Conservation (phyloP, 306 rosid species). For the Vigna angularis region DNA sequence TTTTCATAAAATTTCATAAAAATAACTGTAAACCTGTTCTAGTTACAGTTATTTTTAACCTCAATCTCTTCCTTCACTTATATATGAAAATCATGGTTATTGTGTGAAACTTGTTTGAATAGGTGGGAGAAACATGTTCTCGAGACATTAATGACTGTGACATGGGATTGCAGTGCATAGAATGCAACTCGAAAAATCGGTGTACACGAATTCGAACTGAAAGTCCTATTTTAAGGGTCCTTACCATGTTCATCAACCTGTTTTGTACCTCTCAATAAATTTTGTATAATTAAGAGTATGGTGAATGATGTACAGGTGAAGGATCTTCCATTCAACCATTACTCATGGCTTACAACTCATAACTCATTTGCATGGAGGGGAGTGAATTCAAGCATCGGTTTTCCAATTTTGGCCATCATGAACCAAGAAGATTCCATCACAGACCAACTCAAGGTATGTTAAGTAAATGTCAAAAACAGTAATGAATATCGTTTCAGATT, state of each 20-base stretch:
- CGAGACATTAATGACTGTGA: constrained; percentile 47
- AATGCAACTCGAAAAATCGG: constrained; percentile 42
- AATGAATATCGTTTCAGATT: not conserved
- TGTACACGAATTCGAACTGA: constrained; percentile 45
- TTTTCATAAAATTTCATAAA: too few relatives aligned
- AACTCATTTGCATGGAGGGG: constrained; percentile 38
- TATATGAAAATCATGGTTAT: too few relatives aligned
- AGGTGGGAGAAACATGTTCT: constrained; percentile 47
- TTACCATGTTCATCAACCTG: not conserved
- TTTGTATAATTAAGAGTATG: constrained; percentile 1
- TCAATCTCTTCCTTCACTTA: too few relatives aligned
- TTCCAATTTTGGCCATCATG: constrained; percentile 18
- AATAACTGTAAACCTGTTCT: too few relatives aligned
- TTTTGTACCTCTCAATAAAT: not conserved
- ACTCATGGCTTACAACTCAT: constrained; percentile 52
- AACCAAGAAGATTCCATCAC: constrained; percentile 46
- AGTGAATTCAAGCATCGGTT: constrained; percentile 15
- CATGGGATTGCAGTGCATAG: constrained; percentile 38
- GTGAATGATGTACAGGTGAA: constrained; percentile 32
- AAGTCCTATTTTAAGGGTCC: constrained; percentile 46
- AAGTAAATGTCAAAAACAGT: not conserved
- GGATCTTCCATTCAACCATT: constrained; percentile 45
- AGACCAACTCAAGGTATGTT: constrained; percentile 43
- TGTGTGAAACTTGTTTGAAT: constrained; percentile 19
- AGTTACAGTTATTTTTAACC: too few relatives aligned